Evolutionary conservation across 257 asterid species (phyloP).

Genomic region (Solanum tarapatanum): DNA sequence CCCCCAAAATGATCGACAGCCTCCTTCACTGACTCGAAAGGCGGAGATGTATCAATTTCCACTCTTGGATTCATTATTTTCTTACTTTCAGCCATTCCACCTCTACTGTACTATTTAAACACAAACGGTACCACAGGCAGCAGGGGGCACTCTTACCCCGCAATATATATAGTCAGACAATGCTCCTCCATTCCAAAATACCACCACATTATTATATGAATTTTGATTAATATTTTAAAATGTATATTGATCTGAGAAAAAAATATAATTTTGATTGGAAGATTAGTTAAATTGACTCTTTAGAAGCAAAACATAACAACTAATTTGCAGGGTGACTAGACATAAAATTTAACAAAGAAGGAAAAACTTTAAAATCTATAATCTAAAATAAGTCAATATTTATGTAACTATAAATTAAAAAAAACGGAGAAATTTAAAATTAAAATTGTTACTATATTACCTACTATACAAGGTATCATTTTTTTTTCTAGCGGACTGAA

Average conservation of each 20-base stretch:
- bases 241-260: too few species aligned
- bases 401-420: background rate
- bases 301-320: background rate
- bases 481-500: background rate
- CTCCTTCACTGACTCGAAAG: slow-evolving; percentile 90
- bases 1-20: slow-evolving; percentile 89
- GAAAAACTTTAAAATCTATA: background rate
- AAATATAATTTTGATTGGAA: too few species aligned
- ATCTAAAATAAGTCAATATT: background rate
- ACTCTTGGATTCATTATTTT: slow-evolving; percentile 49
- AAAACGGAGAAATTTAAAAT: background rate
- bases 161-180: too few species aligned
- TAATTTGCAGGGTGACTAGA: too few species aligned
- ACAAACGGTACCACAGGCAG: background rate
- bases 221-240: too few species aligned
- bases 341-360: too few species aligned
- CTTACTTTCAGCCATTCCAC: slow-evolving; percentile 40
- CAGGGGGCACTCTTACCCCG: background rate
- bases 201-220: too few species aligned
- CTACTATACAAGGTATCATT: background rate
- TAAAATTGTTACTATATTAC: background rate
- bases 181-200: too few species aligned
- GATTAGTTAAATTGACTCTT: too few species aligned
- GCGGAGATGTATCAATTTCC: slow-evolving; percentile 85
- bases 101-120: background rate